phyloP scores from a whole-genome alignment of 768 basidiomycete species.

The Nidularia pulvinata region DNA sequence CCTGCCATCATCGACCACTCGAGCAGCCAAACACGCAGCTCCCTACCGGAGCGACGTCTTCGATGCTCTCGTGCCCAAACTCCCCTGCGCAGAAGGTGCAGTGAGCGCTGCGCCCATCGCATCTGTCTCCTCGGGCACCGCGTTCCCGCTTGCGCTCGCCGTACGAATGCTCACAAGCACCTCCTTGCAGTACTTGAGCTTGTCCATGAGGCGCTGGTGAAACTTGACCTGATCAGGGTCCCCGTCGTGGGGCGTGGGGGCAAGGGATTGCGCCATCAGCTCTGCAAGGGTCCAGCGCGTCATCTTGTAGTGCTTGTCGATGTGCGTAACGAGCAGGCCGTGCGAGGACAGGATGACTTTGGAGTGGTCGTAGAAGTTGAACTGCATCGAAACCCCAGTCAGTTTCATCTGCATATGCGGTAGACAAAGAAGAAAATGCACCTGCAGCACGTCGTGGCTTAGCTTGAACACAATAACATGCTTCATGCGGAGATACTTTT shows the following conservation, averaged over 20 bases:
- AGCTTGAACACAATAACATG: constrained; percentile 96
- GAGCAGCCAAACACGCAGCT: not conserved
- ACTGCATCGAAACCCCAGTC: constrained; percentile 32
- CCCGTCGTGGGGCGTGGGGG: constrained; percentile 19
- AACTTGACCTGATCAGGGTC: constrained; percentile 62
- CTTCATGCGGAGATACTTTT: constrained; percentile 96
- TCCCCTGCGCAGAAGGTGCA: not conserved
- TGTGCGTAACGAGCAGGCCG: constrained; percentile 82
- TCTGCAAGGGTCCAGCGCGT: constrained; percentile 73
- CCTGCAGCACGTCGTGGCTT: constrained; percentile 96
- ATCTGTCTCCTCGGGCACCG: constrained; percentile 19
- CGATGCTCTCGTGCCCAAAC: not conserved
- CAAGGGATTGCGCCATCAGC: constrained; percentile 58
- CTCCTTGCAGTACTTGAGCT: constrained; percentile 87
- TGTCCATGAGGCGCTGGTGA: constrained; percentile 66
- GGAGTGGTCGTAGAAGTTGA: constrained; percentile 98
- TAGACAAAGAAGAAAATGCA: constrained; percentile 26
- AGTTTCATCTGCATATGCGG: not conserved
- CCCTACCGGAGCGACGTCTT: constrained; percentile 2
- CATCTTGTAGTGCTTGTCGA: constrained; percentile 86
- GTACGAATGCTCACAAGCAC: constrained; percentile 71
- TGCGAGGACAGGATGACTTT: constrained; percentile 88
- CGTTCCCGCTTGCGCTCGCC: constrained; percentile 43
- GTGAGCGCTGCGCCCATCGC: constrained; percentile 4
- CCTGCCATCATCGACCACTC: not conserved